Evolutionary conservation across 805 yeast species (phyloP), one percentile per base, ranked within the genome.

Genomic region (Yamadazyma sp.): DNA sequence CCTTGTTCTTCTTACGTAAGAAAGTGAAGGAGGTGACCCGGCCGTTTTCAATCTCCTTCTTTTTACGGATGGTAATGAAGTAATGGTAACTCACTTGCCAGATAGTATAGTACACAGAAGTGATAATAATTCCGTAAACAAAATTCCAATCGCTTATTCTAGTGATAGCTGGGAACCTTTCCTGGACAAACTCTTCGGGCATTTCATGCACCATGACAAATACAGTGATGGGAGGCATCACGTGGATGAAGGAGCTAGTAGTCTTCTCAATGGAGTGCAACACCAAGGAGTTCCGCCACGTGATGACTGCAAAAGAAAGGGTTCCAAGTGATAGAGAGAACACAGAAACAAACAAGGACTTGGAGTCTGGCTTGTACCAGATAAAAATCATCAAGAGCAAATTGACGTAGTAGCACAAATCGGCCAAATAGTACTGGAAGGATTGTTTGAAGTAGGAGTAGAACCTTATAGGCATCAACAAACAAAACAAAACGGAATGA

Each of bases 231-330:
- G 96, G 95, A 1, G 99, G 99, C 64, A 87, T 74, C 10, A 93
- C 71, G 55, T 91, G 99, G 46, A 91, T 91, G 52, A 88, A 84
- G 2, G 95, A 81, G 14, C 91, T 80, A 2, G 98, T 93, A 11
- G 90, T 87, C 59, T 91, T 91, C 48, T 91, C 99, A 43, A 91
- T 75, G 9, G 91, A 82, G 55, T 91, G 99, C 32, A 91, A 69
- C 6, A 91, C 98, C 38, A 91, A 69, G 5, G 96, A 89, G 58
- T 91, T 91, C 49, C 95, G 73, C 99, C 98, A 91, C 0, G 96
- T 86, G 29, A 91, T 80, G 15, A 91, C 96, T 0, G 97, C 97
- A 75, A 87, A 90, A 5, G 95, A 77, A 39, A 91, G 63, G 0
- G 97, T 87, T 1, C 98, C 99, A 64, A 84, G 80, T 1, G 93